These are phyloP conservation scores for Pholiota adiposa DNA, from an alignment of 1,284 basidiomycete species.

Conservation along the genomic window DNA sequence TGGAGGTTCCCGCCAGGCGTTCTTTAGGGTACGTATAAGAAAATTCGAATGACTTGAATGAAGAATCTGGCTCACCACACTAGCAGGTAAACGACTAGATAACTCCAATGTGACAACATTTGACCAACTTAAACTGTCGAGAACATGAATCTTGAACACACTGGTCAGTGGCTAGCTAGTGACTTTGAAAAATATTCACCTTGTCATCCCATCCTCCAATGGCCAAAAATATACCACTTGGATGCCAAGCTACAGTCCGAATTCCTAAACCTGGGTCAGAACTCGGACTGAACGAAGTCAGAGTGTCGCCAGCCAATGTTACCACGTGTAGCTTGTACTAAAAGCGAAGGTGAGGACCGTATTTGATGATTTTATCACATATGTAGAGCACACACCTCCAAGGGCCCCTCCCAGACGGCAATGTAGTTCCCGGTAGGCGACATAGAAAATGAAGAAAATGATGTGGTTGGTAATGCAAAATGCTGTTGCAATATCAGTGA, in stretches of 20 bases:
- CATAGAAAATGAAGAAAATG: conserved; percentile 75
- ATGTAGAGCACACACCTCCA: conserved; percentile 62
- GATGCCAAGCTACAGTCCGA: conserved; percentile 79
- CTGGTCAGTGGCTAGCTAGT: conserved; percentile 7
- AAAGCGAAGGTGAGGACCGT: not conserved
- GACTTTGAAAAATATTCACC: conserved; percentile 40
- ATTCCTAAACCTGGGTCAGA: conserved; percentile 84
- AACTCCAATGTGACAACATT: conserved; percentile 69
- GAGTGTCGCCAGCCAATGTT: conserved; percentile 71
- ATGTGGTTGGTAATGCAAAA: conserved; percentile 79
- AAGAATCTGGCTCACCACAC: conserved; percentile 51
- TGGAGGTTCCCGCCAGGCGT: conserved; percentile 79
- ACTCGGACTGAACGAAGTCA: conserved; percentile 71
- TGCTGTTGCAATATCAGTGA: conserved; percentile 49
- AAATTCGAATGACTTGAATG: not conserved
- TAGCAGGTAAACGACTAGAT: conserved; percentile 54
- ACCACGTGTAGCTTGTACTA: conserved; percentile 85
- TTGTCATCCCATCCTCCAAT: conserved; percentile 87
- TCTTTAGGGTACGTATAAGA: conserved; percentile 42
- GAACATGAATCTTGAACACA: conserved; percentile 66
- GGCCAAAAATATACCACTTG: conserved; percentile 77
- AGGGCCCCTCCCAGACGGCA: conserved; percentile 81
- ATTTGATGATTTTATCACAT: not conserved
- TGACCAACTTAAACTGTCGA: conserved; percentile 82
- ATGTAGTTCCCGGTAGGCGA: conserved; percentile 83